Percentiles rank a stretch among this genome's conserved stretches.
Evolutionary conservation across 108 stramenopile genomes (phyloP).

Genomic region (Schizochytrium sp.): DNA sequence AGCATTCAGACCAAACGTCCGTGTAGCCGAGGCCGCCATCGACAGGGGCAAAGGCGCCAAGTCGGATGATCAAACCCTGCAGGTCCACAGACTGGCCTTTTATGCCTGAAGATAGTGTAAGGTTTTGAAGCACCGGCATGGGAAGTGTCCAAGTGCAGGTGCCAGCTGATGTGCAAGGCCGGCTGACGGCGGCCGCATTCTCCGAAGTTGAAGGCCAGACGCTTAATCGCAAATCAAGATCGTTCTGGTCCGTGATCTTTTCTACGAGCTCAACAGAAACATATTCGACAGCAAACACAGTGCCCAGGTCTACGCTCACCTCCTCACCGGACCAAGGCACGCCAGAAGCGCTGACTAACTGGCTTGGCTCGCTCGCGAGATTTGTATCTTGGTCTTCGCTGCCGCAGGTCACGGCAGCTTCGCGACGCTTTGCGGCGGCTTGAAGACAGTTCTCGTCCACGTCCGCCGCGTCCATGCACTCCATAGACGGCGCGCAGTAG

Average conservation of each 20-base stretch:
- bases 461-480: neutral
- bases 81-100: neutral
- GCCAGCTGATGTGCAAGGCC: neutral
- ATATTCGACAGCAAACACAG: neutral
- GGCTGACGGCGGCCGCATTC: neutral
- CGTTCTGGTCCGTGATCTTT: neutral
- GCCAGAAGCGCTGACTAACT: neutral
- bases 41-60: neutral
- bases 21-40: neutral
- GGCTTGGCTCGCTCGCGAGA: neutral
- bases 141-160: neutral
- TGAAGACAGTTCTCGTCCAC: neutral
- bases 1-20: neutral
- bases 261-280: neutral
- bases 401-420: neutral
- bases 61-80: neutral
- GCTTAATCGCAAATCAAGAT: neutral
- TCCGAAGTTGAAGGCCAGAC: neutral
- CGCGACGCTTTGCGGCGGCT: neutral
- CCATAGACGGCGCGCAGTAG: neutral
- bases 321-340: neutral
- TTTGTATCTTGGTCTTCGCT: neutral
- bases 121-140: neutral
- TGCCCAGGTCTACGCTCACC: neutral
- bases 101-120: neutral